Evolutionary conservation across 2,329 filamentous ascomycete species (phyloP), one percentile per base, ranked within the genome.

Genomic region (Coniochaeta hoffmannii): DNA sequence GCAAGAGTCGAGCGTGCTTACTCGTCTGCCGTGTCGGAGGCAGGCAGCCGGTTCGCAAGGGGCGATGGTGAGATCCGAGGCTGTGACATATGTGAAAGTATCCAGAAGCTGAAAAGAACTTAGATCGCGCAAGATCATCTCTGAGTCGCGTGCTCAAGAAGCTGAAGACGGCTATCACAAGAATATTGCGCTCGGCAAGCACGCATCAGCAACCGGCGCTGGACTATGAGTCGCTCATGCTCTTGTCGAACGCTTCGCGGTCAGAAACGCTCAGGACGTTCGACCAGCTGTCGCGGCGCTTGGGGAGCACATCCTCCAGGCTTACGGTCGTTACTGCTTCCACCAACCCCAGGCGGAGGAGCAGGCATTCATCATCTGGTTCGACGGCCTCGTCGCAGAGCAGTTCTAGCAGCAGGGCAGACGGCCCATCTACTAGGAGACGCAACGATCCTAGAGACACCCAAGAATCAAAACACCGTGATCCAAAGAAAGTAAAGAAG

Each of bases 221-320:
- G 41, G 75, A 79, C 64, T 79, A 76, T 57, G 68, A 71, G 26
- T 75, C 74, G 2, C 69, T 82, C 28, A 65, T 74, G 57, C 69
- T 72, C 6, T 62, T 81, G 28, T 81, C 77, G 3, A 74, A 73
- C 56, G 64, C 71, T 3, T 79, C 77, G 0, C 69, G 77, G 26
- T 57, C 70, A n/a, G 75, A 79, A 52, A 76, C 77, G 1, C 71
- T 81, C 57, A 68, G 69, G 55, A 69, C 77, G 8, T 80, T 82
- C 54, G 71, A 77, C 53, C 69, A 71, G 15, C 66, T 81, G 26
- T 79, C 78, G 1, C 66, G 60, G 26, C 62, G 69, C 3, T 57
- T 70, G 22, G 58, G 59, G n/a, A 51, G 49, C 14, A 34, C n/a
- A 2, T 19, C 26, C 8, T 31, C 26, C 12, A 28, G 41, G 41